Evolutionary conservation across 345 rosid genomes (phyloP), one percentile per base, ranked within the genome.

Genomic region (Hibiscus trionum): DNA sequence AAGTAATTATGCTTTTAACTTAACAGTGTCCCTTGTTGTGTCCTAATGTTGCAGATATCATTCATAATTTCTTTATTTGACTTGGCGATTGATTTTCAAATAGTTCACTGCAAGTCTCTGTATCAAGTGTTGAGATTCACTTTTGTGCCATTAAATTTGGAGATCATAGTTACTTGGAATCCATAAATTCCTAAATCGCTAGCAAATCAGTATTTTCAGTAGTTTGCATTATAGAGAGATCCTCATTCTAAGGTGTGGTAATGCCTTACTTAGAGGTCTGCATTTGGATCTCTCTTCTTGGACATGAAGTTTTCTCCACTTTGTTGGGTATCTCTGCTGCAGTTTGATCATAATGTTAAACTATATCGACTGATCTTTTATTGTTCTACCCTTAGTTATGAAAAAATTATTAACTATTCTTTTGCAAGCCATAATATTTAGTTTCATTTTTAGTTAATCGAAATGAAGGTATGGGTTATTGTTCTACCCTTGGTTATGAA

Each of bases 1-100:
- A 94, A 80, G 99, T 94, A 86, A 66, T 66, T 74, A 80, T 69
- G 77, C 61, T 80, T 79, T 79, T 78, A 35, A 59, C 56, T 59
- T 47, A 16, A 19, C 49, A n/a, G 15, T 37, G 58, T 57, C 53
- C 19, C 60, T 12, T 42, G 33, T 66, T 65, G 47, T 59, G 2
- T 68, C 58, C 16, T 68, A 6, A 3, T 50, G 60, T 49, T 50
- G 71, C 58, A n/a, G 14, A 70, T 70, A 49, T 15, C 29, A 33
- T 5, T 6, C 0, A 49, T 12, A 24, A 44, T 44, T 44, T 44
- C 55, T 24, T 66, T 66, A 11, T 44, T 24, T 46, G 11, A 24
- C 35, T 21, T 12, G 9, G 11, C 17, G 4, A 14, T 17, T 64
- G 15, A 19, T 37, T 39, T 64, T 63, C 16, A 39, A 37, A 29